phyloP scores from a whole-genome alignment of 192 early-diverging fungal species.

The Piromyces sp. region DNA sequence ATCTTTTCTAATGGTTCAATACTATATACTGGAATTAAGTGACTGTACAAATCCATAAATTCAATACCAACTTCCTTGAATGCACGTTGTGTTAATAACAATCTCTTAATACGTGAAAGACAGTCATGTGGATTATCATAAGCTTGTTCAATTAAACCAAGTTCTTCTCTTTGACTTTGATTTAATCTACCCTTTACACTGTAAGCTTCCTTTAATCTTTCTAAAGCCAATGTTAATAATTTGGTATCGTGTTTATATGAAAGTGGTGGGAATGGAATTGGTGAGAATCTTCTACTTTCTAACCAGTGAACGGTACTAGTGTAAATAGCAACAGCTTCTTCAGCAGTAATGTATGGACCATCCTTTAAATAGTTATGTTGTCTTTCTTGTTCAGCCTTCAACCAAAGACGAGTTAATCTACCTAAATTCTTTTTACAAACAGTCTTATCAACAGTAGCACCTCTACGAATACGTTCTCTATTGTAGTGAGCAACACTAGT shows the following conservation, averaged over 20 bases:
- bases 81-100: slow-evolving; percentile 87
- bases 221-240: slow-evolving; percentile 83
- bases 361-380: slow-evolving; percentile 98
- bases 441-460: slow-evolving; percentile 98
- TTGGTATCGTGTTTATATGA: slow-evolving; percentile 99
- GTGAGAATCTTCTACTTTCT: slow-evolving; percentile 91
- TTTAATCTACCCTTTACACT: slow-evolving; percentile 88
- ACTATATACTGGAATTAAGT: slow-evolving; percentile 92
- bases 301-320: slow-evolving; percentile 95
- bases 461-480: slow-evolving; percentile 92
- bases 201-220: slow-evolving; percentile 86
- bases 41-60: slow-evolving; percentile 97
- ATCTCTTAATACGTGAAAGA: slow-evolving; percentile 77
- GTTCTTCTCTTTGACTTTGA: slow-evolving; percentile 88
- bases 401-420: slow-evolving; percentile 89
- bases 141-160: slow-evolving; percentile 94
- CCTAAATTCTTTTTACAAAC: slow-evolving; percentile 96
- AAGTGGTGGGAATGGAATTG: slow-evolving; percentile 96
- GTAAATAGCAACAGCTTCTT: slow-evolving; percentile 96
- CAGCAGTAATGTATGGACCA: slow-evolving; percentile 92
- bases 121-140: slow-evolving; percentile 84
- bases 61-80: slow-evolving; percentile 99
- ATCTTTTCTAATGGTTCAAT: slow-evolving; percentile 99
- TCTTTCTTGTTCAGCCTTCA: slow-evolving; percentile 97
- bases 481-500: slow-evolving; percentile 95